phyloP scores from a whole-genome alignment of 495 filamentous ascomycete species.

The Copromyces sp. region DNA sequence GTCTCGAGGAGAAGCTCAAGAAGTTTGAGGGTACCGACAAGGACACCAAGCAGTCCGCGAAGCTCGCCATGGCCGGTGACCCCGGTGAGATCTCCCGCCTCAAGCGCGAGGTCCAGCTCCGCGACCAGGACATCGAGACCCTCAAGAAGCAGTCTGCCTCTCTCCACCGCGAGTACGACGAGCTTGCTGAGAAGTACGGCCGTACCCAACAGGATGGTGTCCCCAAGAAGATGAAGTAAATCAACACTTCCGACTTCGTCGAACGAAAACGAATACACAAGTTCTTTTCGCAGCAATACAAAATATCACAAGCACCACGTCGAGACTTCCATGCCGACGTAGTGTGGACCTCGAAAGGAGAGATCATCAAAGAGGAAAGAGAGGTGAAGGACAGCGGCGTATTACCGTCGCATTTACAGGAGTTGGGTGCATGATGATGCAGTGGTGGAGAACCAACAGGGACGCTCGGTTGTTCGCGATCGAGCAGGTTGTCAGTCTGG shows the following conservation, averaged over 20 bases:
- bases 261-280: background rate
- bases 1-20: constrained; percentile 89
- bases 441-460: background rate
- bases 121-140: constrained; percentile 65
- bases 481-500: background rate
- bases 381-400: background rate
- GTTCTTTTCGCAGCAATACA: background rate
- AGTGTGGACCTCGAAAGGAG: background rate
- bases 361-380: background rate
- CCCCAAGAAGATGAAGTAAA: constrained; percentile 62
- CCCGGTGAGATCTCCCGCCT: constrained; percentile 46
- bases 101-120: constrained; percentile 59
- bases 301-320: background rate
- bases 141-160: constrained; percentile 81
- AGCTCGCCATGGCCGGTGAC: constrained; percentile 64
- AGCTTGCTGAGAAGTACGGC: constrained; percentile 68
- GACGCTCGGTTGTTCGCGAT: background rate
- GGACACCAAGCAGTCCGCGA: constrained; percentile 61
- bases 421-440: background rate
- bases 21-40: constrained; percentile 68
- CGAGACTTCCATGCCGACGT: background rate
- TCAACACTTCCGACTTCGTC: background rate
- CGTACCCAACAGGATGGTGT: constrained; percentile 41
- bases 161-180: constrained; percentile 68
- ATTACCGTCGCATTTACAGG: background rate